These are phyloP conservation scores for Pyricularia sp. DNA, from an alignment of 2,329 filamentous ascomycete genomes.

Conservation along the genomic window DNA sequence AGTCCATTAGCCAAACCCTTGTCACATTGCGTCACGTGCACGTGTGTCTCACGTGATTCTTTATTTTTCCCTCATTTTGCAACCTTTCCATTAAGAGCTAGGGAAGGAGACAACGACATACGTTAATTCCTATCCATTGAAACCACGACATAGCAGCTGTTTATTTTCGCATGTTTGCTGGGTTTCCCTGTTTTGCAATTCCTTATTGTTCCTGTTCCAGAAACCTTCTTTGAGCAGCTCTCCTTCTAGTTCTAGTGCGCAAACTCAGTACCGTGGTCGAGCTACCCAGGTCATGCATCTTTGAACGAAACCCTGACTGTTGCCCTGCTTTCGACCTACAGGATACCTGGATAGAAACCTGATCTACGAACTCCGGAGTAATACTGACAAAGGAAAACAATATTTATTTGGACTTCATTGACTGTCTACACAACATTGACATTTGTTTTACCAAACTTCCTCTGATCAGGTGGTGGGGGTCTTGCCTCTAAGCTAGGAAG, in stretches of 20 bases:
- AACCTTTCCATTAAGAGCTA: background rate
- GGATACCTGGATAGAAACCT: background rate
- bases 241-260: background rate
- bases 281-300: background rate
- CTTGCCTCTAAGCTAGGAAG: background rate
- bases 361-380: background rate
- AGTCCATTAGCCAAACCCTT: background rate
- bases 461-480: background rate
- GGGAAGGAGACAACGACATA: background rate
- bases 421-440: background rate
- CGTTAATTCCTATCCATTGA: background rate
- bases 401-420: background rate
- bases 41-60: slow-evolving; percentile 7
- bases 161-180: background rate
- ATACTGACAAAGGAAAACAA: background rate
- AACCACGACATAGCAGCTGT: background rate
- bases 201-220: background rate
- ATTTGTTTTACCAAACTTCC: background rate
- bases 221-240: background rate
- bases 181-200: background rate
- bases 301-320: too few relatives aligned
- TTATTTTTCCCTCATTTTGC: background rate
- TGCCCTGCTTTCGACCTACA: background rate
- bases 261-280: background rate
- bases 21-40: slow-evolving; percentile 3